These are phyloP conservation scores for Aspergillus fischeri DNA, from an alignment of 2,329 filamentous ascomycete genomes.

Conservation along the genomic window DNA sequence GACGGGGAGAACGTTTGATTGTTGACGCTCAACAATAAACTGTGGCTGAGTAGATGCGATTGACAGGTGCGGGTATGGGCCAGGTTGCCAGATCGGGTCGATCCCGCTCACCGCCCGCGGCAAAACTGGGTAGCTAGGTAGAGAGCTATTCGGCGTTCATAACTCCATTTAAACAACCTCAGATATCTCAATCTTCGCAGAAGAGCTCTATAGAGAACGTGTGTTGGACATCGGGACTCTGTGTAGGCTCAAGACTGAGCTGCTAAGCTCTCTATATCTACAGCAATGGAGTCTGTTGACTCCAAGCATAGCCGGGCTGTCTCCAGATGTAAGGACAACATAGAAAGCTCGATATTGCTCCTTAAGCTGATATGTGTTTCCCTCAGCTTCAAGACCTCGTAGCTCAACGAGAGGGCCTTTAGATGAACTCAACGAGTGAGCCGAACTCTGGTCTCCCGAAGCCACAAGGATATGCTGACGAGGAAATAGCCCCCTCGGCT, in stretches of 20 bases:
- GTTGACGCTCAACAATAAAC: not conserved
- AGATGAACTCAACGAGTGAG: slow-evolving; percentile 67
- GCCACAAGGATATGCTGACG: slow-evolving; percentile 11
- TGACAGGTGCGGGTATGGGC: slow-evolving; percentile 16
- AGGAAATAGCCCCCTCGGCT: slow-evolving; percentile 23
- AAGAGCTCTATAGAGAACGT: not conserved
- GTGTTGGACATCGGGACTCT: not conserved
- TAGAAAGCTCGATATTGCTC: not conserved
- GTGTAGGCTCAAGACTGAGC: not conserved
- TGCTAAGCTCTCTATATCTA: not conserved
- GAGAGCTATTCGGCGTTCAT: not conserved
- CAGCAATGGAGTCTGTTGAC: slow-evolving; percentile 8
- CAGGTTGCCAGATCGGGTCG: slow-evolving; percentile 19
- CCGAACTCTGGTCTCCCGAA: slow-evolving; percentile 7
- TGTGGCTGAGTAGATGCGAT: slow-evolving; percentile 16
- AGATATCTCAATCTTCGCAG: not conserved
- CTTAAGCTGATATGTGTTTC: slow-evolving; percentile 6
- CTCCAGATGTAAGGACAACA: slow-evolving; percentile 32
- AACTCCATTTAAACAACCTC: not conserved
- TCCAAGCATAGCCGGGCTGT: slow-evolving; percentile 32
- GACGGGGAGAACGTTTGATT: not conserved
- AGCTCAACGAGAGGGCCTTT: slow-evolving; percentile 71
- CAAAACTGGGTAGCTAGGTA: slow-evolving; percentile 10
- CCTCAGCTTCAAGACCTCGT: slow-evolving; percentile 38
- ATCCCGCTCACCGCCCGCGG: slow-evolving; percentile 20